These are phyloP conservation scores for Antitrichia curtipendula DNA, from an alignment of 225 moss, liverwort and hornwort species.

Conservation along the genomic window DNA sequence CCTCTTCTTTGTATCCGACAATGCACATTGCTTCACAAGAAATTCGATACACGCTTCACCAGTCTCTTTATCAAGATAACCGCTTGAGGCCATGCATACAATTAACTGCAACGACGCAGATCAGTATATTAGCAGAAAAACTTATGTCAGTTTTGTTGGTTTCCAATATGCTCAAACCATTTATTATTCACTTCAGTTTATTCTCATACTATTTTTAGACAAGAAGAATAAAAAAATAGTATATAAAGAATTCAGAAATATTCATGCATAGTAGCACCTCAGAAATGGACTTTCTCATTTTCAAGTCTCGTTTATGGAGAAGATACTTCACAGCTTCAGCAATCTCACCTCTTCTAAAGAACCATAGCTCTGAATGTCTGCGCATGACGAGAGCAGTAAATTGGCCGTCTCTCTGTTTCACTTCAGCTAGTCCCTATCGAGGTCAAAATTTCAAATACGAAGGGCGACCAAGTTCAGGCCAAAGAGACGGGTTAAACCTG, in stretches of 20 bases:
- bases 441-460: not conserved
- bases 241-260: not conserved
- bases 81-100: constrained; percentile 68
- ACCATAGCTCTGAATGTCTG: constrained; percentile 70
- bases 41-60: constrained; percentile 70
- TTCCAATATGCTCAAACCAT: not conserved
- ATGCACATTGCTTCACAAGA: constrained; percentile 82
- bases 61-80: constrained; percentile 48
- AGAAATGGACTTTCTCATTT: constrained; percentile 58
- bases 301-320: constrained; percentile 57
- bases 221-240: not conserved
- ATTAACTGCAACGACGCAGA: constrained; percentile 45
- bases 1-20: constrained; percentile 19
- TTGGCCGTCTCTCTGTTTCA: not conserved
- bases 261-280: constrained; percentile 47
- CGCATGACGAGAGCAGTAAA: not conserved
- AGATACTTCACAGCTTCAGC: constrained; percentile 61
- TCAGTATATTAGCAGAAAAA: not conserved
- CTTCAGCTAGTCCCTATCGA: not conserved
- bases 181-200: not conserved
- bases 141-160: not conserved
- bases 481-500: constrained; percentile 25
- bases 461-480: not conserved
- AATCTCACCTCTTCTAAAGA: constrained; percentile 41
- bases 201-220: not conserved